Conservation (phyloP, 1,139 yeast genomes). For the Taphrina betulina region DNA sequence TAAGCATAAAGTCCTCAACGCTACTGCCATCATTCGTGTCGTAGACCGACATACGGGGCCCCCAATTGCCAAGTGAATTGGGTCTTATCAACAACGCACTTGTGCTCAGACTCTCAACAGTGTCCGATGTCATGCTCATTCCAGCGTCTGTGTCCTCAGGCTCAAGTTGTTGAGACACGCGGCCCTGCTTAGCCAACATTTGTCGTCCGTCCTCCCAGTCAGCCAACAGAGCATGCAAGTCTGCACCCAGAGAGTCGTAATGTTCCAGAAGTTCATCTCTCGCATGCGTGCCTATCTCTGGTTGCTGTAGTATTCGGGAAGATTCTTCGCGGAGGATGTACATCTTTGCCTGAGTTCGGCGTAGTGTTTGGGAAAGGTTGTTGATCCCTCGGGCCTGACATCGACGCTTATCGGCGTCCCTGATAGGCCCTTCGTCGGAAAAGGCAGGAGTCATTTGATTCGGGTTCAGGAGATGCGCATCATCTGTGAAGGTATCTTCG, state of each 20-base stretch:
- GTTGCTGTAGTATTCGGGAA: slow-evolving; percentile 38
- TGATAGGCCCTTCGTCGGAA: background rate
- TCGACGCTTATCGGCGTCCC: slow-evolving; percentile 32
- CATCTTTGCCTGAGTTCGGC: slow-evolving; percentile 46
- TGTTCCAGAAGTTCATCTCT: slow-evolving; percentile 37
- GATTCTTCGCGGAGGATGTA: slow-evolving; percentile 42
- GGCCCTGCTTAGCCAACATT: slow-evolving; percentile 31
- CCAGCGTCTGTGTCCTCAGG: background rate
- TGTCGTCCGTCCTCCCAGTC: slow-evolving; percentile 43
- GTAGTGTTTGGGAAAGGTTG: slow-evolving; percentile 41
- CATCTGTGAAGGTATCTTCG: slow-evolving; percentile 39
- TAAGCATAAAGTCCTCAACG: background rate
- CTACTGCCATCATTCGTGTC: background rate
- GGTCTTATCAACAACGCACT: slow-evolving; percentile 4
- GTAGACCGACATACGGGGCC: slow-evolving; percentile 21
- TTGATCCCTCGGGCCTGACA: slow-evolving; percentile 39
- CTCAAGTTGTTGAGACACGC: background rate
- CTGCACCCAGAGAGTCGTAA: slow-evolving; percentile 43
- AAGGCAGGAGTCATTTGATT: slow-evolving; percentile 8
- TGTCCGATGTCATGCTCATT: background rate
- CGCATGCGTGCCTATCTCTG: slow-evolving; percentile 33
- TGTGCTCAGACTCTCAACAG: background rate
- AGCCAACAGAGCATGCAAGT: slow-evolving; percentile 41
- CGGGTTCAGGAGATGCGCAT: slow-evolving; percentile 21
- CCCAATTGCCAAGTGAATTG: slow-evolving; percentile 27